Evolutionary conservation across 306 rosid genomes (phyloP), one percentile per base, ranked within the genome.

Genomic region (Prunus kanzakura): DNA sequence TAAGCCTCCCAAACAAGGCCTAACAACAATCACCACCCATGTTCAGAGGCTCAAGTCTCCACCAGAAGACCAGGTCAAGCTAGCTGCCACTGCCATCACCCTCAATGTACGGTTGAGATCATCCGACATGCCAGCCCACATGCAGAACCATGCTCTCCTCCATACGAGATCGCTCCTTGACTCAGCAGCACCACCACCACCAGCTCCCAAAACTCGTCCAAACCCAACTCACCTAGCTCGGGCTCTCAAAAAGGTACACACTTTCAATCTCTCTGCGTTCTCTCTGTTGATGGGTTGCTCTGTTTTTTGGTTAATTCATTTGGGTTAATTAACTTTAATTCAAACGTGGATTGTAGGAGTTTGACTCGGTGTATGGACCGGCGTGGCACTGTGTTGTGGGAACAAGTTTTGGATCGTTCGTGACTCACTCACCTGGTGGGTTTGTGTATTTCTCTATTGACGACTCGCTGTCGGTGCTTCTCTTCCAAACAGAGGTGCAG

Each of bases 301-400:
- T 22, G 58, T 19, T 27, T 8, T 16, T 58, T 32, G 32, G 11
- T 25, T 23, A 25, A 60, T 60, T 2, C 23, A 60, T 25, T 6
- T 11, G 64, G 16, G 32, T 11, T 58, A 10, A 11, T 55, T 25
- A 25, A 25, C 27, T 25, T 25, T 25, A 25, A 25, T 25, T 25
- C 6, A 2, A 25, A 11, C 15, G 15, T 3, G 12, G 25, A 12
- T 27, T 49, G 8, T 8, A 81, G 92, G 91, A 86, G 74, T 88
- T 88, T 83, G 95, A 90, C 76, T 60, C 70, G 43, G 71, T 62
- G 60, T 86, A 87, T 69, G 91, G 91, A 75, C 78, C 80, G 2
- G 91, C 90, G 23, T 90, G 94, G 94, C 94, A 89, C 84, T 89
- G 91, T 9, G 91, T 89, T 74, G 81, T 80, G 45, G 94, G 94